Conservation (phyloP, 768 basidiomycete genomes). For the Leucosporidium yakuticum region DNA sequence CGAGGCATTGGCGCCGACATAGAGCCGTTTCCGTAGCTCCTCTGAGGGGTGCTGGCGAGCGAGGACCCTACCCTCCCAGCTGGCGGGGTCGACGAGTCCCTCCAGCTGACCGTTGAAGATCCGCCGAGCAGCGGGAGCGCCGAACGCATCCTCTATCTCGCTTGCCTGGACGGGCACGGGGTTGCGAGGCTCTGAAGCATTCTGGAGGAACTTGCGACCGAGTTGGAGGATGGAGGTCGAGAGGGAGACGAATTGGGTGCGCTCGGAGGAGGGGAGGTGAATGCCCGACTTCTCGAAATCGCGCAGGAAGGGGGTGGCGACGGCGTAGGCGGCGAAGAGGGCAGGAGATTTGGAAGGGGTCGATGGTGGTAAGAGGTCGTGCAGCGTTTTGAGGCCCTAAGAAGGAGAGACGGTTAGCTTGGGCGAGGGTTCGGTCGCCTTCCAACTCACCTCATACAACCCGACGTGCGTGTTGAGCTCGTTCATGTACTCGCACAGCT, state of each 20-base stretch:
- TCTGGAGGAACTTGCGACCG: slow-evolving; percentile 73
- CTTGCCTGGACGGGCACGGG: slow-evolving; percentile 7
- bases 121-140: slow-evolving; percentile 27
- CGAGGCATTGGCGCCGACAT: slow-evolving; percentile 64
- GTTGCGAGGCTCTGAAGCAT: slow-evolving; percentile 13
- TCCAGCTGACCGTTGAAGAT: slow-evolving; percentile 31
- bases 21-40: slow-evolving; percentile 71
- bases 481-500: slow-evolving; percentile 95
- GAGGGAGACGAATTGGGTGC: slow-evolving; percentile 75
- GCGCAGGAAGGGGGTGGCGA: slow-evolving; percentile 86
- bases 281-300: slow-evolving; percentile 98
- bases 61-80: slow-evolving; percentile 87
- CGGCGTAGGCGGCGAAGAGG: slow-evolving; percentile 44
- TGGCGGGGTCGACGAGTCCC: slow-evolving; percentile 64
- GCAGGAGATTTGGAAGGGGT: slow-evolving; percentile 35
- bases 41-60: slow-evolving; percentile 81
- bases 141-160: slow-evolving; percentile 19
- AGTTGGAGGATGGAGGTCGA: slow-evolving; percentile 84
- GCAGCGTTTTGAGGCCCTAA: slow-evolving; percentile 41
- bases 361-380: slow-evolving; percentile 28
- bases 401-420: neutral
- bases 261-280: slow-evolving; percentile 68
- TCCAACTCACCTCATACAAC: slow-evolving; percentile 44
- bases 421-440: neutral
- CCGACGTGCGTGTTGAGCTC: slow-evolving; percentile 88